Evolutionary conservation across 345 rosid species (phyloP).

Genomic region (Gossypium arboreum): DNA sequence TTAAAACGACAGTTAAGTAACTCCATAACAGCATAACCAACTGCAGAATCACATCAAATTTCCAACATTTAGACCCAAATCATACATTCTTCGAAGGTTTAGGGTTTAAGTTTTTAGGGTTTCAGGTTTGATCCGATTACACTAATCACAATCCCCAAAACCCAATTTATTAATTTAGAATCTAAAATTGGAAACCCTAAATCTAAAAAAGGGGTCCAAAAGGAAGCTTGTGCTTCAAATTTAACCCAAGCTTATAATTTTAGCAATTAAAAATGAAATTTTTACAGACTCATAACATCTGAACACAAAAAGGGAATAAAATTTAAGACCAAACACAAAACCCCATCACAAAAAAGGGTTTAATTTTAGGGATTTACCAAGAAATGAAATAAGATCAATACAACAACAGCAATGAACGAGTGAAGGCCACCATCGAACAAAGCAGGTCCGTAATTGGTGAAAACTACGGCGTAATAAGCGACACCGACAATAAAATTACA

Average conservation of each 20-base stretch:
- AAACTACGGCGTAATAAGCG: constrained; percentile 82
- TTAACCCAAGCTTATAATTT: too few relatives aligned
- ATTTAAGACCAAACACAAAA: background rate
- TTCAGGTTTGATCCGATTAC: background rate
- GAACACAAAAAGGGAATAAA: background rate
- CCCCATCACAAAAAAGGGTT: background rate
- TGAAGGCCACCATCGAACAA: constrained; percentile 61
- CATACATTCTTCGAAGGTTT: too few relatives aligned
- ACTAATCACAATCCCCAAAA: background rate
- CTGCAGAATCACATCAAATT: constrained; percentile 42
- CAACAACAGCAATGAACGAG: constrained; percentile 46
- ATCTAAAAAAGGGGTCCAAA: background rate
- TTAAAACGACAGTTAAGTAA: constrained; percentile 91
- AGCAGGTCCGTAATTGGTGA: constrained; percentile 82
- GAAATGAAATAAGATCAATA: constrained; percentile 71
- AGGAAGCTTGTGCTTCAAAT: background rate
- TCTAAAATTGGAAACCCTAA: background rate
- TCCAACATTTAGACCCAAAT: constrained; percentile 14
- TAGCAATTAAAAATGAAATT: background rate
- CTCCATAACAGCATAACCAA: constrained; percentile 92
- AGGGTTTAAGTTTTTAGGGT: too few relatives aligned
- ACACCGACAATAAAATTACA: constrained; percentile 53
- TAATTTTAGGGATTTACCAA: constrained; percentile 46
- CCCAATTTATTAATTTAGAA: background rate
- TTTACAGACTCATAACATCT: background rate